These are phyloP conservation scores for Starmerella powellii DNA, from an alignment of 805 yeast genomes.

Conservation along the genomic window DNA sequence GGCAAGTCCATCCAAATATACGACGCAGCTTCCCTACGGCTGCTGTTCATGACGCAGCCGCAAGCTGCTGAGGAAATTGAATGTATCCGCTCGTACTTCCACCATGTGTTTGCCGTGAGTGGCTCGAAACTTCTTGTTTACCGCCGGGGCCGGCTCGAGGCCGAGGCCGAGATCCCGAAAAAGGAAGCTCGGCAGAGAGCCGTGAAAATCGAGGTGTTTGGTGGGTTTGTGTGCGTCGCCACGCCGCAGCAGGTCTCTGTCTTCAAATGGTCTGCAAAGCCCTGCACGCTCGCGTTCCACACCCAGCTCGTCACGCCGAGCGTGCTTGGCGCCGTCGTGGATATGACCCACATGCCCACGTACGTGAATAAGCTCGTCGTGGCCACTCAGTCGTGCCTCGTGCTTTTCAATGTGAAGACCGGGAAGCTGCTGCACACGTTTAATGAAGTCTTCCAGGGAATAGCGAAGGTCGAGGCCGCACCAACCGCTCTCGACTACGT, in stretches of 20 bases:
- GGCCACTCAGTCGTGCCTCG: conserved; percentile 54
- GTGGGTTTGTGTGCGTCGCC: conserved; percentile 59
- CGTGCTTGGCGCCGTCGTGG: conserved; percentile 61
- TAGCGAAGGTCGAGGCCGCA: conserved; percentile 65
- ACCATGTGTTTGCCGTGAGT: conserved; percentile 67
- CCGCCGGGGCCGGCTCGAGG: conserved; percentile 64
- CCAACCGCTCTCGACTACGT: conserved; percentile 70
- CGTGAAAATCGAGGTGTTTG: conserved; percentile 50
- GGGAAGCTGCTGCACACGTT: conserved; percentile 57
- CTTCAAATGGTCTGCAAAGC: conserved; percentile 39
- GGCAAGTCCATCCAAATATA: conserved; percentile 85
- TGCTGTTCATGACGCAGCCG: conserved; percentile 71
- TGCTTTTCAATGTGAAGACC: conserved; percentile 63
- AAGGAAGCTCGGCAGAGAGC: conserved; percentile 30
- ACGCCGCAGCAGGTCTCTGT: conserved; percentile 39
- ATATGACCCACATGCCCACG: conserved; percentile 73
- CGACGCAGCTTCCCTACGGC: conserved; percentile 71
- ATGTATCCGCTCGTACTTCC: conserved; percentile 67
- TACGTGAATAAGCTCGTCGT: conserved; percentile 79
- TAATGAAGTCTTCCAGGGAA: conserved; percentile 38
- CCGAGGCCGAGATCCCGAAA: conserved; percentile 29
- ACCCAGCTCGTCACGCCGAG: conserved; percentile 47
- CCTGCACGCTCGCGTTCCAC: conserved; percentile 51
- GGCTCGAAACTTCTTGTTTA: conserved; percentile 62
- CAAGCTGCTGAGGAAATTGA: conserved; percentile 63